A percentile compares a stretch with the other conserved stretches of the same genome.
Evolutionary conservation across 2,329 filamentous ascomycete species (phyloP).

Genomic region (Tolypocladium tropicale): DNA sequence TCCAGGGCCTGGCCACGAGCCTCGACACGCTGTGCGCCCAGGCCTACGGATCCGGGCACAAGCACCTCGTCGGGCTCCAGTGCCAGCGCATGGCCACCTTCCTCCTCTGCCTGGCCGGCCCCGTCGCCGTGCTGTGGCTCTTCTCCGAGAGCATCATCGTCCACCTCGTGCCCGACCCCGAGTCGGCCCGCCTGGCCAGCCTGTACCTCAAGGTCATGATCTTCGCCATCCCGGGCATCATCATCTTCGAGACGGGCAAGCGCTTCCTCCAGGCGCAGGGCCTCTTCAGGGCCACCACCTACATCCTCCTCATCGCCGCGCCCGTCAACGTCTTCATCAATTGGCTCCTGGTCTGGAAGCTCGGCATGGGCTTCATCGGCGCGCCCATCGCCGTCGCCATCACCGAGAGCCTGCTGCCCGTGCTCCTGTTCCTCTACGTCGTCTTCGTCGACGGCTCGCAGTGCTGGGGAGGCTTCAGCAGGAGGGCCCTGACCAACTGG

Average conservation of each 20-base stretch:
- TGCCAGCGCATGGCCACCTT: constrained; percentile 75
- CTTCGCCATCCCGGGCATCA: constrained; percentile 64
- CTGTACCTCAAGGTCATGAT: constrained; percentile 64
- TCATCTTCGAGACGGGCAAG: constrained; percentile 68
- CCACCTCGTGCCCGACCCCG: constrained; percentile 32
- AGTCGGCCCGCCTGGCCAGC: constrained; percentile 59
- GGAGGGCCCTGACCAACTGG: constrained; percentile 64
- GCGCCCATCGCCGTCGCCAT: constrained; percentile 73
- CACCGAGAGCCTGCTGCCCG: constrained; percentile 66
- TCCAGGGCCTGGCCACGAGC: constrained; percentile 79
- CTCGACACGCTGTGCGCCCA: constrained; percentile 90
- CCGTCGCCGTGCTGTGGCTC: constrained; percentile 63
- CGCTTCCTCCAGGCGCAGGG: constrained; percentile 77
- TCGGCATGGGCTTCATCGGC: constrained; percentile 62
- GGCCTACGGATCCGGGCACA: constrained; percentile 85
- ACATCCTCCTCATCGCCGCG: constrained; percentile 65
- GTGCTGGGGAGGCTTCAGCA: constrained; percentile 77
- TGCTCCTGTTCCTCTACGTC: constrained; percentile 71
- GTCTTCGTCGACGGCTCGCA: constrained; percentile 61
- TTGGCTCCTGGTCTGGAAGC: constrained; percentile 67
- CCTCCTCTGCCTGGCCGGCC: constrained; percentile 60
- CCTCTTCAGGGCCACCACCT: constrained; percentile 67
- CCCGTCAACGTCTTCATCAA: constrained; percentile 70
- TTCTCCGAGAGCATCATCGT: constrained; percentile 56
- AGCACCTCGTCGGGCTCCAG: constrained; percentile 76